Base-by-base conservation (phyloP, 768 basidiomycete species). In the Pleurotus pulmonarius region DNA sequence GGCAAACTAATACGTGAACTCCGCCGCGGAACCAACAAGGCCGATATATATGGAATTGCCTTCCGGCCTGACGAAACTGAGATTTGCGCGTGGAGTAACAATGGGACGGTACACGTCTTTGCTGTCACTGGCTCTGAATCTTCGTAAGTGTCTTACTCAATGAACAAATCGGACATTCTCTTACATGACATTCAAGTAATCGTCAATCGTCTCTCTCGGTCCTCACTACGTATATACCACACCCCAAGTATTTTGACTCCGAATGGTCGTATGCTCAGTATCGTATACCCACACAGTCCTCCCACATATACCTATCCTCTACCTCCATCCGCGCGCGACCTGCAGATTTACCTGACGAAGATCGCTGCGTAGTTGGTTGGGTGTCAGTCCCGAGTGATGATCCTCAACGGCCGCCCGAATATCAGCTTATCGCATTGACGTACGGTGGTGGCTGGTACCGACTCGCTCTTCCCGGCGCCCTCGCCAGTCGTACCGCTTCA, bases 241-340 rank as follows among this genome's bases (percentile, higher is more conserved):
- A 92, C 34, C 93, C 93, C 15, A 91, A 89, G 59, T 96, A 96
- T 68, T 94, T 97, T 66, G 86, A 87, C 64, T 94, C 92, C n/a
- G 88, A 94, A 69, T 96, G 94, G 94, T 95, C 94, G 0, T 94
- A 96, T 65, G 92, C 94, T 12, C 89, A 92, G 61, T 97, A 91
- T 68, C 83, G 91, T 43, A 90, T 97, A 65, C 94, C 94, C 2
- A 75, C 88, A 2, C 90, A 92, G 62, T 87, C 88, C 1, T 77
- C 92, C 6, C 92, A 94, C 60, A 87, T 93, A 46, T 87, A 90
- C 9, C 71, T 94, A 34, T 84, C 87, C 11, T 82, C 88, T 2
- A 79, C 84, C n/a, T 79, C 85, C 16, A 1, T 67, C 81, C 9
- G 70, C 74, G 49, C 79, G 80, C 58, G 86, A 2, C 75, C 85